Evolutionary conservation across 148 eudicot genomes (phyloP).

Genomic region (Tetragonia tetragonoides): DNA sequence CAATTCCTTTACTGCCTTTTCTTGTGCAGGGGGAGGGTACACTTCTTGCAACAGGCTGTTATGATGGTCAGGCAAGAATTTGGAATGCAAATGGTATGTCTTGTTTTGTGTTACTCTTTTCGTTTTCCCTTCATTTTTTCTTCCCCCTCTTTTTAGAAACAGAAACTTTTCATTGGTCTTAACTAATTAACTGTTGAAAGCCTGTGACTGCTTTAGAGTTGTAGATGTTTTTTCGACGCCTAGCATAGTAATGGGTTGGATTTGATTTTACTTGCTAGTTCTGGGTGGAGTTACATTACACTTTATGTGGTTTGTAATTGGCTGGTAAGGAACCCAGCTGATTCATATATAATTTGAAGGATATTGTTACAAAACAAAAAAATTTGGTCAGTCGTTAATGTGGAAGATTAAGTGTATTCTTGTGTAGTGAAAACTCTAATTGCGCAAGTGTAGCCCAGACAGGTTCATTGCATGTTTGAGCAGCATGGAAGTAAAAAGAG

Average conservation of each 20-base stretch:
- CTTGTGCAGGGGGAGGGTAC: slow-evolving; percentile 60
- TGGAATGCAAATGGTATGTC: slow-evolving; percentile 61
- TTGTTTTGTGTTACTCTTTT: neutral
- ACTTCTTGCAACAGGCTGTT: slow-evolving; percentile 77
- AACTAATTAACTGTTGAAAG: neutral
- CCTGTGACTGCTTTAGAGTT: neutral
- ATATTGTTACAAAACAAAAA: neutral
- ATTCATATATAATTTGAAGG: neutral
- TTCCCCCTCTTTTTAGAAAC: neutral
- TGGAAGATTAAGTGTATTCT: neutral
- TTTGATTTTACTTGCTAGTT: neutral
- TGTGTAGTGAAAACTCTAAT: neutral
- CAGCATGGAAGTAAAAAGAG: neutral
- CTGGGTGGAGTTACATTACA: neutral
- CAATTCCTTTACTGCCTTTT: neutral
- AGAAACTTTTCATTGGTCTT: neutral
- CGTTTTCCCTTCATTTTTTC: neutral
- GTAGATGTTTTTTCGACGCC: neutral
- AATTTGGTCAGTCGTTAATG: neutral
- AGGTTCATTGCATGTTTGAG: neutral
- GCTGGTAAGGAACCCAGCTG: slow-evolving; percentile 2
- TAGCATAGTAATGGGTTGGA: neutral
- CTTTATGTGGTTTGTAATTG: neutral
- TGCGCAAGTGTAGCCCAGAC: neutral
- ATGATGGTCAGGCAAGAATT: slow-evolving; percentile 82